These are phyloP conservation scores for Paratinospora sagittata DNA, from an alignment of 164 flowering plant species.

Conservation along the genomic window DNA sequence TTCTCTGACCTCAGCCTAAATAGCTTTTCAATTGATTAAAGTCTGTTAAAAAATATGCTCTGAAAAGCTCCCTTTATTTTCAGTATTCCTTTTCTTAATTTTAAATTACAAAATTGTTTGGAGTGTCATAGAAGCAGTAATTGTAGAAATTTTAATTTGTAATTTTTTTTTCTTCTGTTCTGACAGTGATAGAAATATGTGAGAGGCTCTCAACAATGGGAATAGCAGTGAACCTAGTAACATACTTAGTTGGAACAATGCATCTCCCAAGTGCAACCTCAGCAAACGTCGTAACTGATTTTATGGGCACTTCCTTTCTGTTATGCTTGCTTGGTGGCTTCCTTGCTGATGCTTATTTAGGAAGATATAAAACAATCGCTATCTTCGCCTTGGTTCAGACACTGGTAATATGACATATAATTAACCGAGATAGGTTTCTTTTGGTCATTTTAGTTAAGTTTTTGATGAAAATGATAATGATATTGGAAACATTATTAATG, in stretches of 20 bases:
- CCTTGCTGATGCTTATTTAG: slow-evolving; percentile 82
- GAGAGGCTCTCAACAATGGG: slow-evolving; percentile 95
- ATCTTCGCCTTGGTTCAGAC: slow-evolving; percentile 57
- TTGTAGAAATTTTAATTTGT: too few species aligned
- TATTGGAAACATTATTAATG: too few species aligned
- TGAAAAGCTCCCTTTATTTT: too few species aligned
- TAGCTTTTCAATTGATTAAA: too few species aligned
- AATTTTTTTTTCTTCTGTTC: too few species aligned
- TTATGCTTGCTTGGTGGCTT: slow-evolving; percentile 86
- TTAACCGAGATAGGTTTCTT: not conserved
- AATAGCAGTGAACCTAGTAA: slow-evolving; percentile 89
- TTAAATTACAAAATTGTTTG: too few species aligned
- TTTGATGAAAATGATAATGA: not conserved
- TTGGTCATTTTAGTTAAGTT: not conserved
- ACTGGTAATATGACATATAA: slow-evolving; percentile 31
- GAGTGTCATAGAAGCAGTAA: too few species aligned
- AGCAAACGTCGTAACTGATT: slow-evolving; percentile 76
- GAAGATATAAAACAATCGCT: slow-evolving; percentile 69
- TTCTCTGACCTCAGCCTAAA: not conserved
- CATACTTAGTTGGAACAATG: slow-evolving; percentile 72
- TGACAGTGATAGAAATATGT: slow-evolving; percentile 58
- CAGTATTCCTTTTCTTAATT: too few species aligned
- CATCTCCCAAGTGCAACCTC: slow-evolving; percentile 75
- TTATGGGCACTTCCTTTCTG: slow-evolving; percentile 79
- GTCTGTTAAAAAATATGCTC: too few species aligned